Conservation (phyloP, 208 protist genomes). For the Strigomonas culicis region DNA sequence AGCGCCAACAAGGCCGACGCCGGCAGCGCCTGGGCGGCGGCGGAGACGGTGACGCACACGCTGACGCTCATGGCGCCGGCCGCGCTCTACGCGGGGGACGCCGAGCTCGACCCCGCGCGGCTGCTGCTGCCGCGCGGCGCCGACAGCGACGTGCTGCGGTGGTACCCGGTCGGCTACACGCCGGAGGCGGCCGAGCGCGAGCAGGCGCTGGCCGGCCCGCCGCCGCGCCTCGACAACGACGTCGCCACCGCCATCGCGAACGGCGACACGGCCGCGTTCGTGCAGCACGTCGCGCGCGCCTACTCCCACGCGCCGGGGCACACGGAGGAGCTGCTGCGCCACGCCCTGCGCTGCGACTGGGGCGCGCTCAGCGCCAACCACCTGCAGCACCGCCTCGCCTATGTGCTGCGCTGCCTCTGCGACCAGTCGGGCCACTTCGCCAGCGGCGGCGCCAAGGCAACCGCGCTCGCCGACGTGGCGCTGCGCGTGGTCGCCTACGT, state of each 20-base stretch:
- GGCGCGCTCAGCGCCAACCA: constrained; percentile 58
- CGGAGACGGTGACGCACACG: constrained; percentile 6
- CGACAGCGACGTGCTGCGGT: constrained; percentile 14
- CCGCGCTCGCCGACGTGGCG: constrained; percentile 51
- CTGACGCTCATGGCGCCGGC: neutral
- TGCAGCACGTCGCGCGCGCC: constrained; percentile 51
- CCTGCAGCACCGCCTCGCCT: constrained; percentile 71
- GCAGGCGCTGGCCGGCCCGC: constrained; percentile 1
- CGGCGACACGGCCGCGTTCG: constrained; percentile 43
- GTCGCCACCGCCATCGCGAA: constrained; percentile 60
- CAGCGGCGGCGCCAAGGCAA: constrained; percentile 37
- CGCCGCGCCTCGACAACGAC: constrained; percentile 53
- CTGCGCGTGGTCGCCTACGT: constrained; percentile 46
- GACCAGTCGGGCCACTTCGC: constrained; percentile 47
- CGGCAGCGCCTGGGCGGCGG: constrained; percentile 4
- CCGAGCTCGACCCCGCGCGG: neutral
- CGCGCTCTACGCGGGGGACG: constrained; percentile 5
- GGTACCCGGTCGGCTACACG: constrained; percentile 7
- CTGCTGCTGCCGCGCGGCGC: constrained; percentile 11
- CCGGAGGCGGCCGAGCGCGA: neutral
- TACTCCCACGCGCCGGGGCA: constrained; percentile 41
- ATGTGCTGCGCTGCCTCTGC: constrained; percentile 44
- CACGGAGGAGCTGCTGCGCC: constrained; percentile 60
- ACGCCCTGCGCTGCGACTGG: constrained; percentile 62
- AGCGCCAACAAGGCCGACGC: constrained; percentile 14